These are phyloP conservation scores for Candida pini DNA, from an alignment of 805 yeast genomes.

Conservation along the genomic window DNA sequence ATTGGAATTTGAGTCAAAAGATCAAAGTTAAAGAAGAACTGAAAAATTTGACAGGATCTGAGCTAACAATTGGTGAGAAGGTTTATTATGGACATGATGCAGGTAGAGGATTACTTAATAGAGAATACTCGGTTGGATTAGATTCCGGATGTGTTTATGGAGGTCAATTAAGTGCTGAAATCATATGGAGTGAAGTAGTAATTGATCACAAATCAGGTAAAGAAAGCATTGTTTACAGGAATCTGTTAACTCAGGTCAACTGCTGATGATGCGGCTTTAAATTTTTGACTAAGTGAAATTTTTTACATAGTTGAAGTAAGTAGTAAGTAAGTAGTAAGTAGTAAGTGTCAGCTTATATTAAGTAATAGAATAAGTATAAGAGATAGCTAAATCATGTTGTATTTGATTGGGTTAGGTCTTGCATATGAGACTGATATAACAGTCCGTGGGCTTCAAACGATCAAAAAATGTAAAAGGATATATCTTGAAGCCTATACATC, in stretches of 20 bases:
- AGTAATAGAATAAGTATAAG: background rate
- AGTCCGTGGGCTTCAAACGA: constrained; percentile 85
- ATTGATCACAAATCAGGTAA: constrained; percentile 2
- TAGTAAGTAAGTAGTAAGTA: background rate
- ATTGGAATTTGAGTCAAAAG: constrained; percentile 26
- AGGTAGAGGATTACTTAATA: constrained; percentile 59
- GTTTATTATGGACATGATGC: constrained; percentile 92
- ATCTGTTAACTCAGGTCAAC: constrained; percentile 23
- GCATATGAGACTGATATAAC: constrained; percentile 88
- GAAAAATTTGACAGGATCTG: constrained; percentile 5
- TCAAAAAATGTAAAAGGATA: constrained; percentile 80
- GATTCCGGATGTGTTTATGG: constrained; percentile 84
- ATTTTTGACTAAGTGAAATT: no score
- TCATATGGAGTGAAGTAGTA: constrained; percentile 35
- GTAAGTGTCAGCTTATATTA: background rate
- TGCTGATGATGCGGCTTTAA: constrained; percentile 11
- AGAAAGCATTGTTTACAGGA: constrained; percentile 20
- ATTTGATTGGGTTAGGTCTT: constrained; percentile 86
- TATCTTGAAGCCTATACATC: constrained; percentile 94
- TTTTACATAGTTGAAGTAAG: no score
- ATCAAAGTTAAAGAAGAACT: constrained; percentile 4
- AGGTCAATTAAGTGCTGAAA: constrained; percentile 57
- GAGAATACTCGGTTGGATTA: constrained; percentile 67
- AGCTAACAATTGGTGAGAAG: constrained; percentile 24
- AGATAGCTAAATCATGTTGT: constrained; percentile 53